A percentile compares a stretch with the other conserved stretches of the same genome.
Conservation (phyloP, 176 grass and related monocot genomes). For the Rhynchospora pubera region DNA sequence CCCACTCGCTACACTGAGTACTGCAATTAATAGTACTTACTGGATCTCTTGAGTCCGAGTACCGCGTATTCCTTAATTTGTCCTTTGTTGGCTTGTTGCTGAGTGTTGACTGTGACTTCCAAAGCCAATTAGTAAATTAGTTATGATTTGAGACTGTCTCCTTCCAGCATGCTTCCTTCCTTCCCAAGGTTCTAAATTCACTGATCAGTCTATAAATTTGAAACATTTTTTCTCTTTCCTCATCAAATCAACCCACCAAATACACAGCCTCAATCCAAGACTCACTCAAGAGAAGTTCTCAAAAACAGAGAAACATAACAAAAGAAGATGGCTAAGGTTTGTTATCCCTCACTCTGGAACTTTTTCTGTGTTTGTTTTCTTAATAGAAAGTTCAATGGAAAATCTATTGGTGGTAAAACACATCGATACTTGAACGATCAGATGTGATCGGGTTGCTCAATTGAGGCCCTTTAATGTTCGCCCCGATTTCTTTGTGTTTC, state of each 20-base stretch:
- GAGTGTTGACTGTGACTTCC: neutral
- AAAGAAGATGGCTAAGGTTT: slow-evolving; percentile 9
- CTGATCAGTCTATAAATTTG: neutral
- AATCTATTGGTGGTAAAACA: too few relatives aligned
- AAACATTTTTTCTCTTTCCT: neutral
- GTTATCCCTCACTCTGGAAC: neutral
- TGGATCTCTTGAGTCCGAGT: neutral
- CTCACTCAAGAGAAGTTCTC: neutral
- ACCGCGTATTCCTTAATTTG: neutral
- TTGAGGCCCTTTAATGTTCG: too few relatives aligned
- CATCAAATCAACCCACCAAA: neutral
- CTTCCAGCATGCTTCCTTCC: neutral
- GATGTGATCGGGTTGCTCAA: too few relatives aligned
- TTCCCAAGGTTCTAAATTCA: neutral
- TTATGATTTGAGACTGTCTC: neutral
- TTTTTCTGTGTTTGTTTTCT: neutral
- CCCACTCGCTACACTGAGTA: too few relatives aligned
- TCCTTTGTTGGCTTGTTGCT: too few relatives aligned
- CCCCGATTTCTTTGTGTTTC: neutral
- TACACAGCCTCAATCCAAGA: too few relatives aligned
- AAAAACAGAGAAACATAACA: neutral
- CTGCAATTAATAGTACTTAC: too few relatives aligned
- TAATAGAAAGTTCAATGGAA: neutral
- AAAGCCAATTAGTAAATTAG: neutral
- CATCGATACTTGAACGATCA: too few relatives aligned